Evolutionary conservation across 192 early-diverging fungal genomes (phyloP), one percentile per base, ranked within the genome.

Genomic region (Backusella tuberculispora): DNA sequence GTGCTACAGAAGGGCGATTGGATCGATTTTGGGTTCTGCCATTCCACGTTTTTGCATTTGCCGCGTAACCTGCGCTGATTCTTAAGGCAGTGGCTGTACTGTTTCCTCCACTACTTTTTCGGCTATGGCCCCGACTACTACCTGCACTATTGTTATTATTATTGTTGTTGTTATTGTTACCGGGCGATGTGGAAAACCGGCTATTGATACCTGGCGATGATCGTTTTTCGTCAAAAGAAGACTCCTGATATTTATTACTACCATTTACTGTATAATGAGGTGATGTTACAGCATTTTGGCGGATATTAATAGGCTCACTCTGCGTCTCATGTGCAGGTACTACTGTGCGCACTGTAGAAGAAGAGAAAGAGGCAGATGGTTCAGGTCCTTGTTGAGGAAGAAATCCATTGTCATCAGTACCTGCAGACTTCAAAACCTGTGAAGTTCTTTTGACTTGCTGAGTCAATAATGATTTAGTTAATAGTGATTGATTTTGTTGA

Each of bases 311-410:
- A 21, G 48, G 43, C 4, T 67, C 40, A 38, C 19, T 56, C 21
- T 3, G 44, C 29, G 34, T 76, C 53, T 60, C 75, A 13, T 73
- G 6, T 5, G 34, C 71, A 19, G 71, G 76, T 21, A 78, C 66
- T 53, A 78, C 73, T 15, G 76, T 78, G 17, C 71, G 76, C 7
- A 73, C 71, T 29, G 76, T 78, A 12, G 76, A 78, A 8, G 76
- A 78, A 17, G 76, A 78, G 73, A 78, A 73, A 1, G 76, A 78
- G 6, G 64, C 71, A 15, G 76, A 68, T 5, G 76, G 76, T 15
- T 64, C 44, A 8, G 76, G 76, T 10, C 65, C 76, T 37, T 73
- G 56, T 12, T 40, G 64, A n/a, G 40, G n/a, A 47, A 42, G 40
- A 40, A 47, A 29, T 5, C 48, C 63, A n/a, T 63, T 40, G 13